phyloP scores from a whole-genome alignment of 768 basidiomycete genomes.

The Infundibulicybe gibba region DNA sequence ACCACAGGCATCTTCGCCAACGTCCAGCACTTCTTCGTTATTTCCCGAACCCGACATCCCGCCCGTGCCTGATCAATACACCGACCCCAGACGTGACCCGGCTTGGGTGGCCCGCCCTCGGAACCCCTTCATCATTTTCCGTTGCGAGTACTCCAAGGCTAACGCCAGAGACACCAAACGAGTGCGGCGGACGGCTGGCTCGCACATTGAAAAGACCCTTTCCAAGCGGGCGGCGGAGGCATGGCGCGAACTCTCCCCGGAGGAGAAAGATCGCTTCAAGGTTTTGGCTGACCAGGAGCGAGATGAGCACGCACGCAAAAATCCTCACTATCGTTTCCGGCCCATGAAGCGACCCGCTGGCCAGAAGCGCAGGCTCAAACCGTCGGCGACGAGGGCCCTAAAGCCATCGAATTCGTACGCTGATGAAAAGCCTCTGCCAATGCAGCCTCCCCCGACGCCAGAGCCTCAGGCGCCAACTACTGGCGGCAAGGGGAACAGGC shows the following conservation, averaged over 20 bases:
- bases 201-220: constrained; percentile 47
- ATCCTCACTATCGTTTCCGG: constrained; percentile 64
- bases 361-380: constrained; percentile 19
- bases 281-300: constrained; percentile 52
- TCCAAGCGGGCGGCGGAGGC: constrained; percentile 77
- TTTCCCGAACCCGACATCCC: constrained; percentile 15
- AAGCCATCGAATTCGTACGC: not conserved
- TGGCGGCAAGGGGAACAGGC: not conserved
- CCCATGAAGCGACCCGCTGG: constrained; percentile 40
- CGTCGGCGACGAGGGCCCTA: constrained; percentile 11
- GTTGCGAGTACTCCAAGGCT: constrained; percentile 56
- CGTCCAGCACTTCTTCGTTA: constrained; percentile 18
- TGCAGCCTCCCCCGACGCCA: not conserved
- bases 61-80: too few relatives aligned
- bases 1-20: constrained; percentile 9
- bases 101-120: constrained; percentile 65
- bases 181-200: constrained; percentile 28
- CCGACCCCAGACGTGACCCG: constrained; percentile 41
- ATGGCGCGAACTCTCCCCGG: constrained; percentile 56
- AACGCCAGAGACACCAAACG: constrained; percentile 37
- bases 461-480: constrained; percentile 1
- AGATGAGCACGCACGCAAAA: constrained; percentile 47
- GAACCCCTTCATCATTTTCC: constrained; percentile 73
- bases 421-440: not conserved
- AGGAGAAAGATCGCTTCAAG: constrained; percentile 48